Evolutionary conservation across 345 rosid species (phyloP), one percentile per base, ranked within the genome.

Genomic region (Sonneratia caseolaris): DNA sequence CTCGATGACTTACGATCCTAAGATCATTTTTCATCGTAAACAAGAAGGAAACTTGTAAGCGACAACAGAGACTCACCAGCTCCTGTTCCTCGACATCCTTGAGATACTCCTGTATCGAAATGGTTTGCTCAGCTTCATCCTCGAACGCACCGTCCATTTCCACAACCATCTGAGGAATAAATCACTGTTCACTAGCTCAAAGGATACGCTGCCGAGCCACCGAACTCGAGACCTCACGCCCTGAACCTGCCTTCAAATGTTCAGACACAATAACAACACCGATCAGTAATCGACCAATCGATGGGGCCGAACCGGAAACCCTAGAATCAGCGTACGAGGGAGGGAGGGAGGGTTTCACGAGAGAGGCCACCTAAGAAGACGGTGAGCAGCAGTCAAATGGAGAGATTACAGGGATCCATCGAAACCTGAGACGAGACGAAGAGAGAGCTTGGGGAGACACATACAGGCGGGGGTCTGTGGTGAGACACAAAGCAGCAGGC

Each of bases 31-130:
- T 65, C 57, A 67, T 43, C 49, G 3, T 19, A 43, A 66, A 71
- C 15, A 12, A 36, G 35, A 0, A 51, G 69, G 51, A 43, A 48
- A 37, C 16, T 40, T 51, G 72, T n/a, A 36, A 7, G 16, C 64
- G 4, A 66, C 16, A 27, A 70, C 35, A 64, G 45, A 51, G 27
- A 36, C 32, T 68, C 4, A 95, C 99, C 87, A 95, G 81, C 78
- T 92, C 98, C 80, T 92, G 89, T 0, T 87, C 97, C 75, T 95
- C 97, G 62, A 92, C 85, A 37, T 84, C 79, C 70, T 92, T 74
- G 70, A 95, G 91, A 73, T 92, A 95, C 82, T 95, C 99, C 37
- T 86, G 62, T 70, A 95, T 90, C 48, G 98, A 80, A 37, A 90
- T 68, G 53, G 94, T 89, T 64, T 75, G 87, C 75, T 88, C 96